Percentiles rank a stretch among this genome's conserved stretches.
Evolutionary conservation across 129 eudicot genomes (phyloP).

Genomic region (Dittrichia graveolens): DNA sequence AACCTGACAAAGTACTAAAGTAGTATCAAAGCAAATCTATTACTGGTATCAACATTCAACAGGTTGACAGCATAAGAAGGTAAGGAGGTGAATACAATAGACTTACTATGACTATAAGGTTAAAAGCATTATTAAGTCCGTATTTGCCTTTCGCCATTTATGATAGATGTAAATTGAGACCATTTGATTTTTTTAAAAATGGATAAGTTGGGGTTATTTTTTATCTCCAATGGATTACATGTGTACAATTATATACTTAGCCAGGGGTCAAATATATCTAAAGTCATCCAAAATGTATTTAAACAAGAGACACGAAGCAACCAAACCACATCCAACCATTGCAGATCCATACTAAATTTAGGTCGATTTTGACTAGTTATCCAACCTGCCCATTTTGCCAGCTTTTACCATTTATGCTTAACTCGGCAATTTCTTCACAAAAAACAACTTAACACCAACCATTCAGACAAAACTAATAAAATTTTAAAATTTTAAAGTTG

Average conservation of each 20-base stretch:
- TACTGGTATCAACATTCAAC: neutral
- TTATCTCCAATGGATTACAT: neutral
- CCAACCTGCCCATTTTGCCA: conserved; percentile 4
- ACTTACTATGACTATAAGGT: too few relatives aligned
- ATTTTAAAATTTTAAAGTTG: neutral
- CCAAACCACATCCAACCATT: neutral
- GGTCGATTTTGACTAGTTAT: neutral
- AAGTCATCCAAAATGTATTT: neutral
- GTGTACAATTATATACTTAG: neutral
- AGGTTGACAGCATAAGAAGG: neutral
- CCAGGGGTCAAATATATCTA: neutral
- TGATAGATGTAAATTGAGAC: too few relatives aligned
- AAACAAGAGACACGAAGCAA: neutral
- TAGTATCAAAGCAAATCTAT: too few relatives aligned
- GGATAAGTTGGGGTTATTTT: too few relatives aligned
- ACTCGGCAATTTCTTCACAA: neutral
- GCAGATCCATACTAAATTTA: neutral
- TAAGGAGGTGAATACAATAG: too few relatives aligned
- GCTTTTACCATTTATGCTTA: neutral
- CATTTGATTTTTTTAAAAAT: too few relatives aligned
- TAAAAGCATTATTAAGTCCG: too few relatives aligned
- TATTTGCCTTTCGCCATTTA: too few relatives aligned
- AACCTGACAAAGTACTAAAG: too few relatives aligned
- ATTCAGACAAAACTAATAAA: neutral
- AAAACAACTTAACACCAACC: neutral